Evolutionary conservation across 1,139 yeast species (phyloP).

Genomic region (Hemisphaericaspora lyxosophila): DNA sequence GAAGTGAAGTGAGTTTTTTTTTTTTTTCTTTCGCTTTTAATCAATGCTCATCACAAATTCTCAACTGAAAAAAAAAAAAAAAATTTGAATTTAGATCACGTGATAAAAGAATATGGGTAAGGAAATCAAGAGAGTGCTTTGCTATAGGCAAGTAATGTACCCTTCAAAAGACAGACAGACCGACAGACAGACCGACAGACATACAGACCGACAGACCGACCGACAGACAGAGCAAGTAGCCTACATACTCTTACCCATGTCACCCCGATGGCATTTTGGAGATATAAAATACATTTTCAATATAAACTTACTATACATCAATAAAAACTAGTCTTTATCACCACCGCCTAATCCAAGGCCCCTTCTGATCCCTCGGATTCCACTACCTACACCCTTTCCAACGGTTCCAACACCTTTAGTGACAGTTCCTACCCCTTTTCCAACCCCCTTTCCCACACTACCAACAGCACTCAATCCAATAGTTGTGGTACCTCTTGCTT

Average conservation of each 20-base stretch:
- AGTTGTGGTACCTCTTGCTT: constrained; percentile 38
- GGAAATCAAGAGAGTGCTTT: no score
- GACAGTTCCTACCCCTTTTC: constrained; percentile 42
- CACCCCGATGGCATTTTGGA: no score
- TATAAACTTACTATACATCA: no score
- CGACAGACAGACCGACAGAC: no score
- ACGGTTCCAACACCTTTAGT: constrained; percentile 39
- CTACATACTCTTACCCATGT: no score
- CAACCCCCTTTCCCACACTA: constrained; percentile 43
- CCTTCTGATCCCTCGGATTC: constrained; percentile 37
- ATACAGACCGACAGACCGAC: no score
- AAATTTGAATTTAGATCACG: background rate
- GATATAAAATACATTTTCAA: no score
- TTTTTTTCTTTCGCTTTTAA: background rate
- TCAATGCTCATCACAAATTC: constrained; percentile 5
- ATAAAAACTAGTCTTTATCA: constrained; percentile 1
- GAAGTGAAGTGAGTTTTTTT: background rate
- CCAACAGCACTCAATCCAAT: constrained; percentile 35
- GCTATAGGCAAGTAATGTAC: background rate
- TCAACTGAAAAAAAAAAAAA: background rate
- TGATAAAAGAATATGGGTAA: background rate
- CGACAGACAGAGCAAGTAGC: no score
- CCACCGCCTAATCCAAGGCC: constrained; percentile 32
- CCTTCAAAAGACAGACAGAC: no score
- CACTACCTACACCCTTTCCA: constrained; percentile 50